Evolutionary conservation across 2,329 filamentous ascomycete species (phyloP), one percentile per base, ranked within the genome.

Genomic region (Exophiala spinifera): DNA sequence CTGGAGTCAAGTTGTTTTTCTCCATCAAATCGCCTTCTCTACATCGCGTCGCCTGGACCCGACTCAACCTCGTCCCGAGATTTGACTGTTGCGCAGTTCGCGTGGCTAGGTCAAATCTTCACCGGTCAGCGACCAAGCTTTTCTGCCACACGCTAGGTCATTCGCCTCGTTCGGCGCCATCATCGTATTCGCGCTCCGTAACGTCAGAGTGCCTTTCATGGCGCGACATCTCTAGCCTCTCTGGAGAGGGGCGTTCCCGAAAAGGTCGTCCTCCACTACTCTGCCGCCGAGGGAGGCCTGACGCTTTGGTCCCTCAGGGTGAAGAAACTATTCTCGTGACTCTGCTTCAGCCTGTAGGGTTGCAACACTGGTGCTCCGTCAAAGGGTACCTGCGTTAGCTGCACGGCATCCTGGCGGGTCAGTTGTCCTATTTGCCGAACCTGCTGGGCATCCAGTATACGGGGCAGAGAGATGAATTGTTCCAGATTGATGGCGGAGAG

Each of bases 31-130:
- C 45, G 14, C 4, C 37, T 31, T 25, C 39, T 25, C 34, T 19
- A 37, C 7, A 31, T 15, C 13, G n/a, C 25, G 23, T 25, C 23
- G n/a, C 21, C 11, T 44, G 36, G 36, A n/a, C 11, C 36, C 36
- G 10, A 28, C 42, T n/a, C 60, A 31, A 51, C 56, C 48, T 54
- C 17, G 46, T 46, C 40, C 39, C 46, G 48, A 62, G 45, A 54
- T 50, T 50, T 51, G 45, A 60, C 50, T 44, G 19, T 44, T 25
- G 42, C 20, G 42, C 42, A 25, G 28, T 6, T 21, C 42, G 20
- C 42, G 20, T 44, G 42, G 42, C 23, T n/a, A 44, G 6, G 15
- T 5, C 21, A 8, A n/a, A 25, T 3, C 19, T n/a, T 20, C 42
- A 44, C 19, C 36, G 17, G 17, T 19, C 36, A 44, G 15, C 19